These are phyloP conservation scores for Vitis rotundifolia DNA, from an alignment of 164 flowering plant genomes.

Conservation along the genomic window DNA sequence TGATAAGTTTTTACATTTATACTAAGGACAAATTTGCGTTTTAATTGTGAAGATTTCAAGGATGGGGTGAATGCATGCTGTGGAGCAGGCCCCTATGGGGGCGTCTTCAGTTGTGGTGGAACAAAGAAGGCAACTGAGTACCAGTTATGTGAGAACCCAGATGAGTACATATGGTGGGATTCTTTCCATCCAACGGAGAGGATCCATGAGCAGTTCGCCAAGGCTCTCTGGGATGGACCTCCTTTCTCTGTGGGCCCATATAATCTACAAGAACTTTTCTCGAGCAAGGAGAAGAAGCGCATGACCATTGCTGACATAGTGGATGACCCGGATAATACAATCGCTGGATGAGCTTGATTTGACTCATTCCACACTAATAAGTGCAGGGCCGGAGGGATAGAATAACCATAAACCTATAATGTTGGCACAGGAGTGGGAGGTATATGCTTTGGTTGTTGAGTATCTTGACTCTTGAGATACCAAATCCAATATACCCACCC, in stretches of 20 bases:
- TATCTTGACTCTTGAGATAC: no score
- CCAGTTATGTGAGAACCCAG: constrained; percentile 36
- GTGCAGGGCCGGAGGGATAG: no score
- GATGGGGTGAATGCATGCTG: constrained; percentile 64
- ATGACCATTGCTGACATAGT: constrained; percentile 21
- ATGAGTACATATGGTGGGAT: constrained; percentile 58
- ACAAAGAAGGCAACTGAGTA: constrained; percentile 25
- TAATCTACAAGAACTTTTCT: constrained; percentile 44
- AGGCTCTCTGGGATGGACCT: constrained; percentile 50
- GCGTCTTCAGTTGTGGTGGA: constrained; percentile 51
- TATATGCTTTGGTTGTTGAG: no score
- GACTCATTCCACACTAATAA: no score
- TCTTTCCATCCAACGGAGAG: constrained; percentile 55
- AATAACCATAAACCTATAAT: no score
- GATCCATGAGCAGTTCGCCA: constrained; percentile 47
- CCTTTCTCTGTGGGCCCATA: constrained; percentile 32
- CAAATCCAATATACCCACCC: no score
- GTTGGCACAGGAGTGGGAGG: no score
- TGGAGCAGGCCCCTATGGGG: constrained; percentile 56
- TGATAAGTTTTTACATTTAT: no score
- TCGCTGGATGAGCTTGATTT: no score
- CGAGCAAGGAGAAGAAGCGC: constrained; percentile 8
- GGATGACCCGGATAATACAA: constrained; percentile 12
- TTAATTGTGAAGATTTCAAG: constrained; percentile 39
- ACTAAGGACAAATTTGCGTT: background rate